Conservation (phyloP, 2,329 filamentous ascomycete species). For the Colletotrichum magnum region DNA sequence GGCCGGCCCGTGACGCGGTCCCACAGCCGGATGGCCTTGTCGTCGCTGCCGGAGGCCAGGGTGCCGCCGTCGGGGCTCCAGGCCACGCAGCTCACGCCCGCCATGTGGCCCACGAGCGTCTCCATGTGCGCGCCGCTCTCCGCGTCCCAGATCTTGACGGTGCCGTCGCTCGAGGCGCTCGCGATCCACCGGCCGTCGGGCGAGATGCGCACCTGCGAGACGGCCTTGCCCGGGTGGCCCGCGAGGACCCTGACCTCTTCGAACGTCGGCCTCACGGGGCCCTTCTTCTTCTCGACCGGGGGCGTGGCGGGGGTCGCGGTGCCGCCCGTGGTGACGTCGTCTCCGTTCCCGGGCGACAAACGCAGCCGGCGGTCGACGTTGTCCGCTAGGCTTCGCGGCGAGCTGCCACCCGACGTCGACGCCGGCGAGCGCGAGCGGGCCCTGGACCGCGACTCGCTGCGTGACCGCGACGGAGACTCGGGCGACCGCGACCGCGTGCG, state of each 20-base stretch:
- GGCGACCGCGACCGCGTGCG: slow-evolving; percentile 43
- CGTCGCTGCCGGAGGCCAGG: slow-evolving; percentile 92
- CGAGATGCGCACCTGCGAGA: slow-evolving; percentile 91
- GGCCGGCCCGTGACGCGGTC: slow-evolving; percentile 76
- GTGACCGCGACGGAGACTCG: slow-evolving; percentile 46
- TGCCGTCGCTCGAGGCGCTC: slow-evolving; percentile 89
- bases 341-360: slow-evolving; percentile 45
- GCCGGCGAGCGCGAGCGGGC: slow-evolving; percentile 51
- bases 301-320: slow-evolving; percentile 41
- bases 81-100: slow-evolving; percentile 91
- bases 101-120: slow-evolving; percentile 92
- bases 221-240: slow-evolving; percentile 80
- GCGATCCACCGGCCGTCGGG: slow-evolving; percentile 93
- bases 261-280: slow-evolving; percentile 31
- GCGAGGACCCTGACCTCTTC: slow-evolving; percentile 70
- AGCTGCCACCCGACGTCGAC: slow-evolving; percentile 47
- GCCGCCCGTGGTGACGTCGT: slow-evolving; percentile 44
- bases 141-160: slow-evolving; percentile 92
- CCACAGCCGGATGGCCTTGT: slow-evolving; percentile 97
- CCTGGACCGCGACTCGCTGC: slow-evolving; percentile 50
- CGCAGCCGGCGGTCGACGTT: slow-evolving; percentile 38
- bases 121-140: slow-evolving; percentile 84
- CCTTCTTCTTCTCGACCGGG: slow-evolving; percentile 42
- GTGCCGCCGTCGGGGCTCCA: slow-evolving; percentile 93
- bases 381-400: slow-evolving; percentile 39